Base-by-base conservation (phyloP, 441 rosid genomes). In the Euphorbia schlechtendalii region DNA sequence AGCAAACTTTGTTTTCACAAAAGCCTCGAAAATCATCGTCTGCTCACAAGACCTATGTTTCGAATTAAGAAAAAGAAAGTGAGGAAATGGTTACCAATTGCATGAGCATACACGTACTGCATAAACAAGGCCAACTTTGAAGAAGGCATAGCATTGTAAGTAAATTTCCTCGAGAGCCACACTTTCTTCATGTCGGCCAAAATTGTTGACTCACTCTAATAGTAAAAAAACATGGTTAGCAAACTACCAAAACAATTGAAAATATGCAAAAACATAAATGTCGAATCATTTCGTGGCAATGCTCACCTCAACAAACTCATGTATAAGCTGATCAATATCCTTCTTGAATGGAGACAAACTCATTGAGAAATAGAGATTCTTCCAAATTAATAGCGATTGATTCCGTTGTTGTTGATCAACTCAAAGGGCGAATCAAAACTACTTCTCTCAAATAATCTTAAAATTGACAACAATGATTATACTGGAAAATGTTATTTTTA, bases 91-190 rank as follows among this genome's bases (percentile, higher is more conserved):
- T 60, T 79, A 86, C 96, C 81, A 18, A 86, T 82, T 20, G 85
- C 53, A 63, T 86, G 91, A 67, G 89, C 82, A 75, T 84, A 89
- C 52, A 92, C 61, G 32, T 96, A 84, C 64, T 89, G 98, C 84
- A 85, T 84, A 69, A 83, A 83, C 68, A 84, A 83, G 38, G 88
- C 76, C 75, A 82, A 70, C 48, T 82, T 81, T 56, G 64, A 46
- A 15, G 78, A 74, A 66, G 88, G 96, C 38, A 73, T 65, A 54
- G 90, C 96, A 48, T 83, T 83, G 68, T 71, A 85, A 18, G 94
- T 74, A 75, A 89, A 88, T 67, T 63, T 28, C n/a, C n/a, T n/a
- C n/a, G n/a, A n/a, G n/a, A n/a, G n/a, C n/a, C n/a, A n/a, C n/a
- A n/a, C n/a, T n/a, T 74, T 80, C 84, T 89, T 92, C 94, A 86